Conservation (phyloP, 176 grass and related monocot species). For the Oryza glaberrima region DNA sequence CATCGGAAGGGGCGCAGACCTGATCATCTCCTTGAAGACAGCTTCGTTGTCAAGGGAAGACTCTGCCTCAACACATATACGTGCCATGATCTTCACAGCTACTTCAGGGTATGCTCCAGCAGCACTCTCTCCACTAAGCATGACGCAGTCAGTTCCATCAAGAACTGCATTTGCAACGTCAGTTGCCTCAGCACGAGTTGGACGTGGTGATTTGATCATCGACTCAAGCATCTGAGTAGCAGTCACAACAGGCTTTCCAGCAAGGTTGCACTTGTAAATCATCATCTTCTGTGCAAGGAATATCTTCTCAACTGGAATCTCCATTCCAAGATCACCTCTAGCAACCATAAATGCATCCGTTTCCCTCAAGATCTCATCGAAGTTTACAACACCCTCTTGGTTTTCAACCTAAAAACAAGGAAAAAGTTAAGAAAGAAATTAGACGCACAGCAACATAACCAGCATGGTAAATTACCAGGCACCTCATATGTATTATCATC, state of each 20-base stretch:
- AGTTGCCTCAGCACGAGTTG: constrained; percentile 91
- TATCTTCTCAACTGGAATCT: constrained; percentile 96
- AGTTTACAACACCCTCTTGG: constrained; percentile 94
- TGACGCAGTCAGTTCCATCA: constrained; percentile 90
- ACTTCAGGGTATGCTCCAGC: constrained; percentile 90
- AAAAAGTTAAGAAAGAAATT: constrained; percentile 18
- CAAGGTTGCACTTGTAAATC: constrained; percentile 96
- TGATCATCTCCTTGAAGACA: constrained; percentile 89
- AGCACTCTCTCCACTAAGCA: constrained; percentile 94
- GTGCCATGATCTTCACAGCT: constrained; percentile 91
- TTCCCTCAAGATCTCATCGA: constrained; percentile 89
- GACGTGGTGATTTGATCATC: constrained; percentile 92
- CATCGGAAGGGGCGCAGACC: constrained; percentile 82
- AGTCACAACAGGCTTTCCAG: constrained; percentile 86
- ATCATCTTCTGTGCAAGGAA: constrained; percentile 98
- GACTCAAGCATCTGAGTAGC: constrained; percentile 97
- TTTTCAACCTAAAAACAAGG: constrained; percentile 76
- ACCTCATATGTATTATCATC: neutral
- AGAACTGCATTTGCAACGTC: constrained; percentile 95
- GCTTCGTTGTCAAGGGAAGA: constrained; percentile 78
- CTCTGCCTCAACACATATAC: constrained; percentile 88
- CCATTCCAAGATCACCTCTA: constrained; percentile 93
- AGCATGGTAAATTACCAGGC: neutral
- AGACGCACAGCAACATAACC: constrained; percentile 8
- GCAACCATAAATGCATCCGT: constrained; percentile 96